A percentile compares a stretch with the other conserved stretches of the same genome.
phyloP scores from a whole-genome alignment of 352 stramenopile genomes.

The Pythium pectinolyticum region DNA sequence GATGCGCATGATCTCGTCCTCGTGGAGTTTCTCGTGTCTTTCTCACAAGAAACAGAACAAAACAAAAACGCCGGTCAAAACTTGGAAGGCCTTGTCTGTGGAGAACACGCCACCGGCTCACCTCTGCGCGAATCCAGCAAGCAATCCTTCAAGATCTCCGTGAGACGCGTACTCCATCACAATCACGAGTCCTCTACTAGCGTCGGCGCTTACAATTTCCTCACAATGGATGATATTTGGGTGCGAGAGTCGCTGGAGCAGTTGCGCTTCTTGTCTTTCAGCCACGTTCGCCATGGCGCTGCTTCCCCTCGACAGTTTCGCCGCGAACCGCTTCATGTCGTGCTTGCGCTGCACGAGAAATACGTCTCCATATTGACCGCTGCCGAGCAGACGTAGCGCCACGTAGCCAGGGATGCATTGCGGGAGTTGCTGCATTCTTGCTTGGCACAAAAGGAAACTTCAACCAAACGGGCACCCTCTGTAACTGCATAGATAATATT shows the following conservation, averaged over 20 bases:
- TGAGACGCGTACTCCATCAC: conserved; percentile 77
- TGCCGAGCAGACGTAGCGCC: conserved; percentile 45
- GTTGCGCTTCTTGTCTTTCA: conserved; percentile 43
- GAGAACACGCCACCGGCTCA: no score
- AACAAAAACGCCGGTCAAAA: no score
- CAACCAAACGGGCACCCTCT: conserved; percentile 21
- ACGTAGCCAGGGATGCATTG: conserved; percentile 36
- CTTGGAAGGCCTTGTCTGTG: no score
- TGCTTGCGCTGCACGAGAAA: conserved; percentile 35
- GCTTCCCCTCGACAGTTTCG: conserved; percentile 37
- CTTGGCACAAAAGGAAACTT: background rate
- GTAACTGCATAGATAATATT: no score
- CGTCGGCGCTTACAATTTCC: conserved; percentile 34
- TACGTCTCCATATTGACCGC: conserved; percentile 60
- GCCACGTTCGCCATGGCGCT: no score
- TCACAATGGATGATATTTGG: conserved; percentile 69
- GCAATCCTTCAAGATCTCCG: conserved; percentile 58
- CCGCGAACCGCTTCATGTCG: conserved; percentile 48
- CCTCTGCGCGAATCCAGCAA: conserved; percentile 28
- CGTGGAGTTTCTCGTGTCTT: conserved; percentile 29
- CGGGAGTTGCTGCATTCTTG: background rate
- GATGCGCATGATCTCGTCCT: conserved; percentile 61
- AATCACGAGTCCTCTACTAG: conserved; percentile 37
- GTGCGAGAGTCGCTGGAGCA: conserved; percentile 51
- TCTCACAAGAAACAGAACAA: no score